Percentiles rank a stretch among this genome's conserved stretches.
Evolutionary conservation across 495 filamentous ascomycete species (phyloP).

Genomic region (Massariosphaeria phaeospora): DNA sequence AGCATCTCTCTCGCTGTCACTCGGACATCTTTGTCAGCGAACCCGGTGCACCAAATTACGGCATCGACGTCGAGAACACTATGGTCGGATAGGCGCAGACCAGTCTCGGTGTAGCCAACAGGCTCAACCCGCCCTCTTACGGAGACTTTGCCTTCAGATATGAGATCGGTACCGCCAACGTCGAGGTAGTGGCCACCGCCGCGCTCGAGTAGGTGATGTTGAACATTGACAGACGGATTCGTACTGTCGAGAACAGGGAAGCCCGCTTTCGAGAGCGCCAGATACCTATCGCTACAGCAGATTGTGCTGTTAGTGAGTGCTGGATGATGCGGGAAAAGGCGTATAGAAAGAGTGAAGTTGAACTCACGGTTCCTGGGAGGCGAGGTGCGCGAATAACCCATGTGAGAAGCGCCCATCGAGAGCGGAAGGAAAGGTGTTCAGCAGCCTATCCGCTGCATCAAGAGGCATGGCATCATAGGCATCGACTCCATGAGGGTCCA

Average conservation of each 20-base stretch:
- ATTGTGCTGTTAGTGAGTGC: slow-evolving; percentile 1
- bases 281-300: slow-evolving; percentile 31
- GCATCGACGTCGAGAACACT: slow-evolving; percentile 35
- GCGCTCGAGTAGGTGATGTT: slow-evolving; percentile 49
- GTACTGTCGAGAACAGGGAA: slow-evolving; percentile 35
- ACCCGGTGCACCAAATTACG: slow-evolving; percentile 42
- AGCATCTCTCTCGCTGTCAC: slow-evolving; percentile 22
- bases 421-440: slow-evolving; percentile 26
- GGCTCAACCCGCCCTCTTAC: slow-evolving; percentile 30
- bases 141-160: slow-evolving; percentile 23
- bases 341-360: not conserved
- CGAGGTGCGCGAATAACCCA: slow-evolving; percentile 11
- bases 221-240: slow-evolving; percentile 5
- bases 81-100: slow-evolving; percentile 35
- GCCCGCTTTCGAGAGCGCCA: slow-evolving; percentile 29
- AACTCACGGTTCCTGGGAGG: slow-evolving; percentile 32
- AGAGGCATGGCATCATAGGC: slow-evolving; percentile 28
- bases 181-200: slow-evolving; percentile 75
- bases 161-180: slow-evolving; percentile 36
- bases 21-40: slow-evolving; percentile 32
- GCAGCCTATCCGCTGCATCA: slow-evolving; percentile 24
- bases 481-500: slow-evolving; percentile 26
- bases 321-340: not conserved
- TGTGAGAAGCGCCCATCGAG: slow-evolving; percentile 21
- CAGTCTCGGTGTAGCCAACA: slow-evolving; percentile 30